A percentile compares a stretch with the other conserved stretches of the same genome.
Evolutionary conservation across 2,329 filamentous ascomycete genomes (phyloP).

Genomic region (Stagonosporopsis vannaccii): DNA sequence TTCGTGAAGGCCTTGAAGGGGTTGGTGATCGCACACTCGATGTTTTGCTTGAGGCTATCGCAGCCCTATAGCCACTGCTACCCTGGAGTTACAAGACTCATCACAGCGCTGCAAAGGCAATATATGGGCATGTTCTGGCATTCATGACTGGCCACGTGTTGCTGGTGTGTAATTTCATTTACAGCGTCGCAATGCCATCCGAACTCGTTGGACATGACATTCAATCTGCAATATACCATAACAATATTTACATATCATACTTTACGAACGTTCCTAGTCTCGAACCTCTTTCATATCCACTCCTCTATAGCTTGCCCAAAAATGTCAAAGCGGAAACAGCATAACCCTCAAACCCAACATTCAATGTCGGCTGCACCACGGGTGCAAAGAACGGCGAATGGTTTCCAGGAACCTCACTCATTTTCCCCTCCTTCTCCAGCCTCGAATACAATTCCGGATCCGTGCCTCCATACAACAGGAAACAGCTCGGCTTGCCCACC

Average conservation of each 20-base stretch:
- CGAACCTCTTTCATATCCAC: background rate
- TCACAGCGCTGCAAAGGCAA: background rate
- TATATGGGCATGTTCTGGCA: background rate
- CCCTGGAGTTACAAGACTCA: background rate
- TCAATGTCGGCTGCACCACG: slow-evolving; percentile 65
- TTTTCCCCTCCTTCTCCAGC: slow-evolving; percentile 54
- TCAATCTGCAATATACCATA: background rate
- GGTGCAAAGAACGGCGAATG: slow-evolving; percentile 68
- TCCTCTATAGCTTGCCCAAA: slow-evolving; percentile 34
- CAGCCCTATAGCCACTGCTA: slow-evolving; percentile 53
- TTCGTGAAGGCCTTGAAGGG: slow-evolving; percentile 63
- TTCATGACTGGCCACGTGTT: background rate
- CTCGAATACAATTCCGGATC: slow-evolving; percentile 60
- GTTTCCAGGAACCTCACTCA: slow-evolving; percentile 63
- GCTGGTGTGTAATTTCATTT: background rate
- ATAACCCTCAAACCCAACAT: slow-evolving; percentile 59
- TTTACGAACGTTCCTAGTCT: too few species aligned
- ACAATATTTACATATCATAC: background rate
- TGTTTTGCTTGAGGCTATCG: slow-evolving; percentile 64
- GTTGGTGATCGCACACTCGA: slow-evolving; percentile 62
- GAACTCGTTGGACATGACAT: background rate
- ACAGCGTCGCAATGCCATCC: background rate
- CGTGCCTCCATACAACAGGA: slow-evolving; percentile 65
- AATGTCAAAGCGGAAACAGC: slow-evolving; percentile 60
- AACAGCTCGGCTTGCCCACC: slow-evolving; percentile 59